Percentiles rank a stretch among this genome's conserved stretches.
phyloP scores from a whole-genome alignment of 1,139 yeast species.

The Candida freyschussii region DNA sequence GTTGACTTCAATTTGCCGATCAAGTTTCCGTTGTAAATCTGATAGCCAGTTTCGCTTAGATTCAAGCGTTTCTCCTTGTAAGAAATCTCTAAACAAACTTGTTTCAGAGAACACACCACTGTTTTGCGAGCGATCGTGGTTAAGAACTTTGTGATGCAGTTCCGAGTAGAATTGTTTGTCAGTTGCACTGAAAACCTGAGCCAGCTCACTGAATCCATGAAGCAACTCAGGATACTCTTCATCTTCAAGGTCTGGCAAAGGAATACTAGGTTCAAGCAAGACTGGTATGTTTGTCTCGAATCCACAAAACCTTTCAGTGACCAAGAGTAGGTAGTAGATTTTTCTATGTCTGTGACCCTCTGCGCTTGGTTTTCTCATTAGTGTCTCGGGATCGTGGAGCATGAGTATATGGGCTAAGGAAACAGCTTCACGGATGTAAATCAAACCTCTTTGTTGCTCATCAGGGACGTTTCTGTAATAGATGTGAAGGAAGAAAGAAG shows the following conservation, averaged over 20 bases:
- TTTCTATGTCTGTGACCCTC: slow-evolving; percentile 22
- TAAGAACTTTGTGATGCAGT: slow-evolving; percentile 15
- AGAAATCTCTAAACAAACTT: slow-evolving; percentile 18
- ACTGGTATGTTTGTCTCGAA: slow-evolving; percentile 21
- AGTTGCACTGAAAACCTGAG: slow-evolving; percentile 21
- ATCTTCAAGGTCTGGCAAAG: slow-evolving; percentile 20
- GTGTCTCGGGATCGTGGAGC: slow-evolving; percentile 19
- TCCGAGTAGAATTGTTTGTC: slow-evolving; percentile 22
- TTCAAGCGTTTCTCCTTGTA: slow-evolving; percentile 15
- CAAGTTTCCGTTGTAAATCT: slow-evolving; percentile 19
- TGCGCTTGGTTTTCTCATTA: slow-evolving; percentile 10
- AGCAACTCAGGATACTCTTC: slow-evolving; percentile 24
- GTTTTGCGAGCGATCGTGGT: slow-evolving; percentile 6
- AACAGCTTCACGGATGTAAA: slow-evolving; percentile 22
- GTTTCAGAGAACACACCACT: slow-evolving; percentile 12
- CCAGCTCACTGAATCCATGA: slow-evolving; percentile 21
- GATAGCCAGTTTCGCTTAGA: slow-evolving; percentile 20
- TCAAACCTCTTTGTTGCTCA: slow-evolving; percentile 14
- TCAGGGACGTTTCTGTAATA: slow-evolving; percentile 19
- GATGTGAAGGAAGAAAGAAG: slow-evolving; percentile 20
- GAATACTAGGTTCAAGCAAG: slow-evolving; percentile 21
- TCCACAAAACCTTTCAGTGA: slow-evolving; percentile 22
- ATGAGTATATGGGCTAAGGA: slow-evolving; percentile 20
- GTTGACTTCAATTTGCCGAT: slow-evolving; percentile 9
- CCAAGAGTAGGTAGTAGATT: slow-evolving; percentile 20